These are phyloP conservation scores for Trichoderma gamsii DNA, from an alignment of 495 filamentous ascomycete genomes.

Conservation along the genomic window DNA sequence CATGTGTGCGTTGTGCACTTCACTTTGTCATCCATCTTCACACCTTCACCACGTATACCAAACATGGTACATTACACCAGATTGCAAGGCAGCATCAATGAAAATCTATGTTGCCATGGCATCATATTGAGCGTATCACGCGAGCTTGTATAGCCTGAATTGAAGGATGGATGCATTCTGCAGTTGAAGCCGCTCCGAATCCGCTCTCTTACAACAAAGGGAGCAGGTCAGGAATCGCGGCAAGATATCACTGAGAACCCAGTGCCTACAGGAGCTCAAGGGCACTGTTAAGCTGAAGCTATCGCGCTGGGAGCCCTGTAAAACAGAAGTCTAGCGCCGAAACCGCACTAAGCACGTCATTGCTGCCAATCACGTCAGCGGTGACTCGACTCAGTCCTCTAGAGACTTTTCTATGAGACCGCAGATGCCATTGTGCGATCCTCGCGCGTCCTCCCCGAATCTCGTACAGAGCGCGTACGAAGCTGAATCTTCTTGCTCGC, in stretches of 20 bases:
- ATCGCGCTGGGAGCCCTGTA: neutral
- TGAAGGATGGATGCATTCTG: no score
- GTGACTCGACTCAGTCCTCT: neutral
- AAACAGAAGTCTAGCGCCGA: neutral
- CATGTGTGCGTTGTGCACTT: neutral
- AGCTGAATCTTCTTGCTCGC: neutral
- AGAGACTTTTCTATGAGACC: neutral
- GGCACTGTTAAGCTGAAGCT: neutral
- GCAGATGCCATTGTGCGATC: neutral
- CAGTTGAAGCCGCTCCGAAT: no score
- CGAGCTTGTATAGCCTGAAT: no score
- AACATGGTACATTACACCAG: neutral
- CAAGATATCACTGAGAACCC: no score
- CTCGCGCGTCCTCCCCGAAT: neutral
- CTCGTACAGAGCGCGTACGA: neutral
- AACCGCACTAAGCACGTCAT: slow-evolving; percentile 13
- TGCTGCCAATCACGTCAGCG: neutral
- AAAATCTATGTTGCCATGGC: no score
- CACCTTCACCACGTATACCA: neutral
- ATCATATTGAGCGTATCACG: no score
- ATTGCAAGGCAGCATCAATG: no score
- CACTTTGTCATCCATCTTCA: neutral
- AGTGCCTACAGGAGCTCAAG: no score
- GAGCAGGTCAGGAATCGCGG: no score
- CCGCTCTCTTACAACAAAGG: no score